phyloP scores from a whole-genome alignment of 1,139 yeast species.

The Blastobotrys ciferrii region DNA sequence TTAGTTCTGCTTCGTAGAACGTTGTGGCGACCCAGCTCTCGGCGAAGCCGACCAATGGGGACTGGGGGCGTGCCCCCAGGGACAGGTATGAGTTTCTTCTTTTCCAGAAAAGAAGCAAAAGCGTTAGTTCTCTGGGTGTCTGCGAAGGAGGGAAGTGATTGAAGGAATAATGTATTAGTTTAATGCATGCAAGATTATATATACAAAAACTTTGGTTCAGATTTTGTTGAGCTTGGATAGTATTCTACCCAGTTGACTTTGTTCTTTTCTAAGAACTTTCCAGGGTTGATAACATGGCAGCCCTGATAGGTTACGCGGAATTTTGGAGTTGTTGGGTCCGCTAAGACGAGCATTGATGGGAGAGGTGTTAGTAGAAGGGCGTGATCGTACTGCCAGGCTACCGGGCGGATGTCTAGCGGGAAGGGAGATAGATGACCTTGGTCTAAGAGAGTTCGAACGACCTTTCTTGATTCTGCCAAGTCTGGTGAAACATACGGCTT shows the following conservation, averaged over 20 bases:
- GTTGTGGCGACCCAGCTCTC: too few species aligned
- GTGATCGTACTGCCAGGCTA: constrained; percentile 69
- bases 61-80: too few species aligned
- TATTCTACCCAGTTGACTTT: constrained; percentile 70
- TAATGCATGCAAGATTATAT: constrained; percentile 18
- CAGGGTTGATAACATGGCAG: constrained; percentile 75
- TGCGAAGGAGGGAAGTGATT: too few species aligned
- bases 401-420: constrained; percentile 55
- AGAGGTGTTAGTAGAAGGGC: constrained; percentile 70
- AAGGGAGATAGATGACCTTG: constrained; percentile 90
- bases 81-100: too few species aligned
- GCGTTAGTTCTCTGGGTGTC: too few species aligned
- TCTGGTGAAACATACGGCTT: constrained; percentile 35
- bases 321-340: constrained; percentile 67
- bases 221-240: constrained; percentile 43
- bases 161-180: constrained; percentile 34
- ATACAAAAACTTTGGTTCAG: constrained; percentile 24
- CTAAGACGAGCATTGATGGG: constrained; percentile 54
- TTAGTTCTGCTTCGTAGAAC: too few species aligned
- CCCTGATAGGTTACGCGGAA: constrained; percentile 81
- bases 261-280: constrained; percentile 48
- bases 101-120: too few species aligned
- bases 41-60: too few species aligned
- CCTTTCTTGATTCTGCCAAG: constrained; percentile 64
- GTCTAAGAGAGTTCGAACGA: constrained; percentile 76